Percentiles rank a stretch among this genome's conserved stretches.
phyloP scores from a whole-genome alignment of 305 asterid genomes.

The Fraxinus sp. region DNA sequence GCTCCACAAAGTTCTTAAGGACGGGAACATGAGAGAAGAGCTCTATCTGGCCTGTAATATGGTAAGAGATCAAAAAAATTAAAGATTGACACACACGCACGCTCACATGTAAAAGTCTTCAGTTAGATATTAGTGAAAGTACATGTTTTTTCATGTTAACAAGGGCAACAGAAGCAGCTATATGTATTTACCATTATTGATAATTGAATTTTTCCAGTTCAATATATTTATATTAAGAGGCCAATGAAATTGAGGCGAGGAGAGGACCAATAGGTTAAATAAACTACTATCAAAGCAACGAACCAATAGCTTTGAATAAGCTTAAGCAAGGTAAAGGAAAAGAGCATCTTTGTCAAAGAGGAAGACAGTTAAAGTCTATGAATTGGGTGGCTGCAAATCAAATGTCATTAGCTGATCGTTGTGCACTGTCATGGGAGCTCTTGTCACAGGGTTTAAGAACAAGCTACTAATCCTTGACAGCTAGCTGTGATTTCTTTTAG shows the following conservation, averaged over 20 bases:
- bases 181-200: not conserved
- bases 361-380: not conserved
- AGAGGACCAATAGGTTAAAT: not conserved
- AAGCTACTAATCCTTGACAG: not conserved
- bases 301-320: not conserved
- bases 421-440: not conserved
- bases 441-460: not conserved
- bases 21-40: slow-evolving; percentile 94
- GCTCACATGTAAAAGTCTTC: not conserved
- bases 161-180: not conserved
- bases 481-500: not conserved
- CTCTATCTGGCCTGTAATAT: slow-evolving; percentile 77
- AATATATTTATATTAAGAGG: not conserved
- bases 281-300: not conserved
- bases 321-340: not conserved
- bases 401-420: not conserved
- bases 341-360: not conserved
- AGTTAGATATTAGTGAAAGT: not conserved
- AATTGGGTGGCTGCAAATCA: not conserved
- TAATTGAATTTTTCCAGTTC: not conserved
- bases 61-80: slow-evolving; percentile 26
- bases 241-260: not conserved
- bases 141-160: not conserved
- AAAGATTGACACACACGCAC: slow-evolving; percentile 20
- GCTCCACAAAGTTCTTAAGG: slow-evolving; percentile 83